Conservation (phyloP, 257 asterid genomes). For the Ligustrum vulgare region DNA sequence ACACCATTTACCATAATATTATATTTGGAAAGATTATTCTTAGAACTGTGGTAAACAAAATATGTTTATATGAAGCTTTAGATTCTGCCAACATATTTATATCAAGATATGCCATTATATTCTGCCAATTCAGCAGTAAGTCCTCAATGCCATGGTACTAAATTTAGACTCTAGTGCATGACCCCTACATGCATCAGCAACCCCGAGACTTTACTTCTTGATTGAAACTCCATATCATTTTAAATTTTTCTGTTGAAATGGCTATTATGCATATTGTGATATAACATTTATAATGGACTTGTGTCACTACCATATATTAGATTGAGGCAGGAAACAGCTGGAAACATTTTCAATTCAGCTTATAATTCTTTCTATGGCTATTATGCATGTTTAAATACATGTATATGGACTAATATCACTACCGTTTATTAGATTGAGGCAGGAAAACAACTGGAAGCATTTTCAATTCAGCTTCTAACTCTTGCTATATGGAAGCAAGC, state of each 20-base stretch:
- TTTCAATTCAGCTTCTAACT: conserved; percentile 76
- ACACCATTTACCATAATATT: background rate
- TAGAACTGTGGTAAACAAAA: background rate
- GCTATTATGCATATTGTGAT: background rate
- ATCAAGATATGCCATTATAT: background rate
- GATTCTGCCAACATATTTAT: background rate
- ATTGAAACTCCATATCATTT: background rate
- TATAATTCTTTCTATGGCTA: conserved; percentile 66
- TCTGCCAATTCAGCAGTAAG: background rate
- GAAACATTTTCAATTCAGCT: conserved; percentile 89
- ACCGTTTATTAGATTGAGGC: conserved; percentile 48
- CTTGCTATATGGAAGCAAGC: conserved; percentile 98
- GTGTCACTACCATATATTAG: conserved; percentile 34
- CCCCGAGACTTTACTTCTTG: background rate
- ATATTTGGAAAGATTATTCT: background rate
- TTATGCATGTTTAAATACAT: background rate
- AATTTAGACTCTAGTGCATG: background rate
- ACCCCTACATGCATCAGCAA: background rate
- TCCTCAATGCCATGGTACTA: background rate
- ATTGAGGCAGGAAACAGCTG: conserved; percentile 56
- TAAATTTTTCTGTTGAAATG: background rate
- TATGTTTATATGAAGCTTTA: background rate
- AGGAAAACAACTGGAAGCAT: conserved; percentile 72
- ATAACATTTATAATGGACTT: conserved; percentile 8
- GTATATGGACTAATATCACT: conserved; percentile 17